These are phyloP conservation scores for Maudiozyma saulgeensis DNA, from an alignment of 805 yeast species.

Conservation along the genomic window DNA sequence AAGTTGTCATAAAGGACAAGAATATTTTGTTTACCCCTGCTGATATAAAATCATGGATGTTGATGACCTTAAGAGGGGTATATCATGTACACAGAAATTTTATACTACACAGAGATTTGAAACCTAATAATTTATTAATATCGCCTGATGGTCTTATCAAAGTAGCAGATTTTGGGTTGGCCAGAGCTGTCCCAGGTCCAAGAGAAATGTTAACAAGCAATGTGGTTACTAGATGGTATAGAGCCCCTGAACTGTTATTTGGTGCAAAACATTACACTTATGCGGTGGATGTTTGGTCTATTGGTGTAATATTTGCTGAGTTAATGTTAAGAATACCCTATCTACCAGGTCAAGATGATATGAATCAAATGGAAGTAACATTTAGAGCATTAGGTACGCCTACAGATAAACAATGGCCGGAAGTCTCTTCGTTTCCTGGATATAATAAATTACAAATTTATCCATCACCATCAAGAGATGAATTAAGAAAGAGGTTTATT, in stretches of 20 bases:
- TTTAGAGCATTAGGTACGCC: constrained; percentile 96
- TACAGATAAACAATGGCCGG: constrained; percentile 85
- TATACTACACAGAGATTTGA: constrained; percentile 84
- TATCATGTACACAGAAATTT: constrained; percentile 92
- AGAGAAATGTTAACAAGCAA: constrained; percentile 76
- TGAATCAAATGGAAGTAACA: constrained; percentile 86
- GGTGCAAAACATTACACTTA: constrained; percentile 85
- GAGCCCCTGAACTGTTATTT: constrained; percentile 88
- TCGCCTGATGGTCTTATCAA: constrained; percentile 84
- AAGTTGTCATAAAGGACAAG: constrained; percentile 76
- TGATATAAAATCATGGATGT: constrained; percentile 86
- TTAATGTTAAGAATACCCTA: constrained; percentile 92
- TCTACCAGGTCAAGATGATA: constrained; percentile 83
- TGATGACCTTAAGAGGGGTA: constrained; percentile 90
- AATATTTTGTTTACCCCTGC: constrained; percentile 68
- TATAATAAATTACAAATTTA: constrained; percentile 66
- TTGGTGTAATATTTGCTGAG: constrained; percentile 94
- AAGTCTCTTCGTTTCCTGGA: constrained; percentile 67
- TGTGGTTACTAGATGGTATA: constrained; percentile 95
- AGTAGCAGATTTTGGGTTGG: constrained; percentile 95
- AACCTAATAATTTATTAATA: constrained; percentile 81
- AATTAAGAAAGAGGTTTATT: constrained; percentile 70
- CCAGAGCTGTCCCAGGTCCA: constrained; percentile 72
- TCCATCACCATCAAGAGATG: constrained; percentile 76
- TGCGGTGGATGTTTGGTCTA: constrained; percentile 92